These are phyloP conservation scores for Salix viminalis DNA, from an alignment of 345 rosid genomes.

Conservation along the genomic window DNA sequence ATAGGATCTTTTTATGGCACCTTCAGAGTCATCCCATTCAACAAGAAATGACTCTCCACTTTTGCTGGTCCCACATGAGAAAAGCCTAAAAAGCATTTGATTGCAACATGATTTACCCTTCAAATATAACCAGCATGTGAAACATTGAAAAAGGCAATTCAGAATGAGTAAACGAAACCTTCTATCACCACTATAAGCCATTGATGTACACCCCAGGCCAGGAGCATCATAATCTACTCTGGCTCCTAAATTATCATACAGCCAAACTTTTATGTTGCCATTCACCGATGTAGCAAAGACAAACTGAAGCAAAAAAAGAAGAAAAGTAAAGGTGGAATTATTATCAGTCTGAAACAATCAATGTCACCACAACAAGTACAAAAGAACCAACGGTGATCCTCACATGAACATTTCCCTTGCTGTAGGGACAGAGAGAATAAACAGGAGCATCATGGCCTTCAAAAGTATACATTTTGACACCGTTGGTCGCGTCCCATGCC, in stretches of 20 bases:
- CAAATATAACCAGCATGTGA: neutral
- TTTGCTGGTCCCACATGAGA: conserved; percentile 27
- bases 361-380: neutral
- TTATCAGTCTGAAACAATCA: conserved; percentile 11
- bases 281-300: conserved; percentile 73
- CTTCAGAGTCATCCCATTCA: conserved; percentile 31
- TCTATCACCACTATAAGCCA: conserved; percentile 80
- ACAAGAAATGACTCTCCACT: conserved; percentile 25
- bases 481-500: conserved; percentile 62
- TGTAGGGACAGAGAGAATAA: conserved; percentile 61
- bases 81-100: conserved; percentile 17
- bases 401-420: conserved; percentile 49
- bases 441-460: conserved; percentile 77
- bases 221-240: conserved; percentile 88
- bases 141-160: conserved; percentile 1
- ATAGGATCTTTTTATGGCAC: conserved; percentile 18
- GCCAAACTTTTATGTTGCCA: conserved; percentile 92
- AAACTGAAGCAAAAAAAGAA: conserved; percentile 42
- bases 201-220: conserved; percentile 71
- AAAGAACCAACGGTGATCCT: neutral
- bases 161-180: conserved; percentile 35
- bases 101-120: neutral
- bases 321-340: neutral
- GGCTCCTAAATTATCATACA: conserved; percentile 71
- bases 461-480: conserved; percentile 45